Evolutionary conservation across 2,329 filamentous ascomycete genomes (phyloP).

Genomic region (Ophiostoma piceae): DNA sequence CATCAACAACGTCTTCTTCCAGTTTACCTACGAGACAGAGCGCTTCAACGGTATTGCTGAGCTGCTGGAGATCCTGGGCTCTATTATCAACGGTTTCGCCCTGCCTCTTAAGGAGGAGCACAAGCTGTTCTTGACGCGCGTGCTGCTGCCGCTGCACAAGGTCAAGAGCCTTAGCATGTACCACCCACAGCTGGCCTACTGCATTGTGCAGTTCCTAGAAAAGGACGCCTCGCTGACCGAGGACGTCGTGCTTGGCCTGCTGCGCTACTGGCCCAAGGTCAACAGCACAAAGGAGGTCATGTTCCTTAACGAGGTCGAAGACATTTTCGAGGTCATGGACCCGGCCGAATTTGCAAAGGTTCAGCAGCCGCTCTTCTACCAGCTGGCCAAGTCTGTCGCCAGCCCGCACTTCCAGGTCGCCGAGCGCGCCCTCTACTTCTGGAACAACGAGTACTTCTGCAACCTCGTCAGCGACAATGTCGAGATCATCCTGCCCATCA

Average conservation of each 20-base stretch:
- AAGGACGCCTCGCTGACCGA: conserved; percentile 96
- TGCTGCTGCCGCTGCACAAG: conserved; percentile 91
- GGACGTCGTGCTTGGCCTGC: conserved; percentile 89
- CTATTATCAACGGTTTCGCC: conserved; percentile 98
- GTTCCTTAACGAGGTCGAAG: conserved; percentile 98
- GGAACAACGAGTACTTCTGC: conserved; percentile 99
- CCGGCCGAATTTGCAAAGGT: conserved; percentile 98
- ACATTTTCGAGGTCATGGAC: conserved; percentile 99
- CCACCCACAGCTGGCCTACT: conserved; percentile 95
- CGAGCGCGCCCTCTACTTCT: conserved; percentile 95
- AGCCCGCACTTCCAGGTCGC: conserved; percentile 99
- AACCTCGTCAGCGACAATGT: conserved; percentile 99
- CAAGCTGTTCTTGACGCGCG: conserved; percentile 92
- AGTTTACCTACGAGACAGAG: conserved; percentile 98
- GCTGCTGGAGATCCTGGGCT: conserved; percentile 90
- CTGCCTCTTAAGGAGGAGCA: conserved; percentile 96
- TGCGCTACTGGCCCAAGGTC: conserved; percentile 98
- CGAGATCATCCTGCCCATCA: conserved; percentile 95
- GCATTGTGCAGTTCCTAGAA: conserved; percentile 96
- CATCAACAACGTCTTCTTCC: conserved; percentile 99
- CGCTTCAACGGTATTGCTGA: conserved; percentile 98
- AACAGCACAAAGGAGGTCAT: conserved; percentile 99
- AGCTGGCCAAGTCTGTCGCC: conserved; percentile 94
- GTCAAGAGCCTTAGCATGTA: conserved; percentile 99
- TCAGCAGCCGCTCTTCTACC: conserved; percentile 94